A percentile compares a stretch with the other conserved stretches of the same genome.
These are phyloP conservation scores for Flaveria sonorensis DNA, from an alignment of 129 eudicot genomes.

Conservation along the genomic window DNA sequence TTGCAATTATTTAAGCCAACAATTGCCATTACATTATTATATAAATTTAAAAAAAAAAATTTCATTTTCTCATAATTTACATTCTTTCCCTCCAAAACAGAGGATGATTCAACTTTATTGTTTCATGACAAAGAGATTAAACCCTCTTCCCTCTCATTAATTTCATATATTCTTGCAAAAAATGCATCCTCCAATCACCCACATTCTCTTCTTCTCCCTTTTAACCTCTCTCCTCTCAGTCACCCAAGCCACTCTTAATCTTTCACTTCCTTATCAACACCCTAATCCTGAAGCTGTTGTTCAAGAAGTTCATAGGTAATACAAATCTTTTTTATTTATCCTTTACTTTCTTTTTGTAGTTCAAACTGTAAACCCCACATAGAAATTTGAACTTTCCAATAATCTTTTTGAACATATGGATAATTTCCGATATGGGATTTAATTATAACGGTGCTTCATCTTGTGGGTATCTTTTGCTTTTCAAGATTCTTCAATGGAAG, in stretches of 20 bases:
- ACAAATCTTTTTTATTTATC: not conserved
- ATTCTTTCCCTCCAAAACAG: conserved; percentile 33
- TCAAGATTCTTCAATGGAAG: too few relatives aligned
- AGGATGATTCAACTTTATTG: conserved; percentile 28
- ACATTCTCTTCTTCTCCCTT: conserved; percentile 60
- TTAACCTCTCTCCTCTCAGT: conserved; percentile 37
- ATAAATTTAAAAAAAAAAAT: not conserved
- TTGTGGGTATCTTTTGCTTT: too few relatives aligned
- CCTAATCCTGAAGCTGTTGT: conserved; percentile 49
- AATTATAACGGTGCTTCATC: too few relatives aligned
- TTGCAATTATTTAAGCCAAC: conserved; percentile 26
- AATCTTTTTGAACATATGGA: too few relatives aligned
- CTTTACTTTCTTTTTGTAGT: not conserved
- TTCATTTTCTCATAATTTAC: conserved; percentile 13
- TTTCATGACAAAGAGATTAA: conserved; percentile 31
- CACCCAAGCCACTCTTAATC: conserved; percentile 36
- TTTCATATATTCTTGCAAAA: conserved; percentile 29
- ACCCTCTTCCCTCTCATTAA: conserved; percentile 15
- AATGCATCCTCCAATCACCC: conserved; percentile 45
- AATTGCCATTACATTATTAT: conserved; percentile 15
- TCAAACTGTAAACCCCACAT: not conserved
- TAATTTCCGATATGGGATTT: too few relatives aligned
- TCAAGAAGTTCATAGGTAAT: conserved; percentile 48
- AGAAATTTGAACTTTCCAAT: not conserved
- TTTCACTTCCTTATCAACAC: conserved; percentile 39